phyloP scores from a whole-genome alignment of 768 basidiomycete species.

The Cyclocybe cylindracea region DNA sequence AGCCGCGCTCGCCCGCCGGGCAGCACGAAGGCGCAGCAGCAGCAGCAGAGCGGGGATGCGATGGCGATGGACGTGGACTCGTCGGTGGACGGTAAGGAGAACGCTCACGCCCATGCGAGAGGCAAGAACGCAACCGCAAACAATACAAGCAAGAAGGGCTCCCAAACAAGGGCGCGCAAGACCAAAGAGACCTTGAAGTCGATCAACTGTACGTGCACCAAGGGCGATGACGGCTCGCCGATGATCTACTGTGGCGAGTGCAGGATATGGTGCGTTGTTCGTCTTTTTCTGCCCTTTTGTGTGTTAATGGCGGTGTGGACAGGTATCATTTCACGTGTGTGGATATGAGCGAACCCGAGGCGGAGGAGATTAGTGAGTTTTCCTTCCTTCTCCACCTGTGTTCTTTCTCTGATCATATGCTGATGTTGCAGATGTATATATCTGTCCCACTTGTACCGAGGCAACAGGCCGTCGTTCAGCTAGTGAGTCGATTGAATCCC shows the following conservation, averaged over 20 bases:
- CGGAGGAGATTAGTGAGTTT: slow-evolving; percentile 77
- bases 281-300: slow-evolving; percentile 5
- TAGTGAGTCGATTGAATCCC: slow-evolving; percentile 63
- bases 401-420: slow-evolving; percentile 5
- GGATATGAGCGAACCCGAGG: slow-evolving; percentile 58
- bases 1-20: not conserved
- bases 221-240: slow-evolving; percentile 75
- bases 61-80: slow-evolving; percentile 17
- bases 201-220: slow-evolving; percentile 63
- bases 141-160: slow-evolving; percentile 7
- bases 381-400: not conserved
- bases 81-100: slow-evolving; percentile 10
- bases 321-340: slow-evolving; percentile 91
- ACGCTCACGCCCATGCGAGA: slow-evolving; percentile 3
- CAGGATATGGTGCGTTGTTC: slow-evolving; percentile 60
- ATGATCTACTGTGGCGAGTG: slow-evolving; percentile 80
- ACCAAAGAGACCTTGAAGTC: slow-evolving; percentile 19
- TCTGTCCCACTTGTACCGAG: slow-evolving; percentile 53
- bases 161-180: slow-evolving; percentile 20
- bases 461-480: slow-evolving; percentile 65
- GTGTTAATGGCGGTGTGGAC: not conserved
- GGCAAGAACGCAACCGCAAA: slow-evolving; percentile 6
- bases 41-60: not conserved
- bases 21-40: not conserved
- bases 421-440: slow-evolving; percentile 51